Evolutionary conservation across 2,329 filamentous ascomycete genomes (phyloP).

Genomic region (Aaosphaeria pasadenensis): DNA sequence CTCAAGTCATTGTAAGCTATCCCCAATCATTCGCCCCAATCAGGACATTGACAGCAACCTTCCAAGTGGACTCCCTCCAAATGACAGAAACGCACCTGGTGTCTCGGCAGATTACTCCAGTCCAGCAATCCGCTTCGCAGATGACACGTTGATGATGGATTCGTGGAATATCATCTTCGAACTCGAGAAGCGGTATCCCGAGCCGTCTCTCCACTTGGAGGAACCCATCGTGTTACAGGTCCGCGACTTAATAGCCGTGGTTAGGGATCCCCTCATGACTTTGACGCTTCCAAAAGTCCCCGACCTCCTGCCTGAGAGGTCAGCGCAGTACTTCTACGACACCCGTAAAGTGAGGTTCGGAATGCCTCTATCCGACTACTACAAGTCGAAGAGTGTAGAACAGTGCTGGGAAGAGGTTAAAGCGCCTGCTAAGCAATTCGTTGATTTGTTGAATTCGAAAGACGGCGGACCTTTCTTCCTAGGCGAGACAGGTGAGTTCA

Average conservation of each 20-base stretch:
- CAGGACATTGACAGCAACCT: background rate
- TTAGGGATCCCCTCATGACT: constrained; percentile 13
- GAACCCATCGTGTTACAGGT: constrained; percentile 49
- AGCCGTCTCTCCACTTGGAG: constrained; percentile 58
- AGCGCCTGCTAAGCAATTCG: constrained; percentile 34
- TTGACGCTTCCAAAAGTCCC: constrained; percentile 43
- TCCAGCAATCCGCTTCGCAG: constrained; percentile 55
- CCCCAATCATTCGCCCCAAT: constrained; percentile 1
- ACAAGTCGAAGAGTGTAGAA: constrained; percentile 49
- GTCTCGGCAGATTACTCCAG: constrained; percentile 49
- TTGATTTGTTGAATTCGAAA: constrained; percentile 49
- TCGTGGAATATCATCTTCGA: constrained; percentile 57
- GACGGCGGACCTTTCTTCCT: constrained; percentile 60
- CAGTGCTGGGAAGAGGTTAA: constrained; percentile 48
- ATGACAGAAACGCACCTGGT: constrained; percentile 32
- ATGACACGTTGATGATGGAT: constrained; percentile 63
- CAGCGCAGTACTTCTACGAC: constrained; percentile 54
- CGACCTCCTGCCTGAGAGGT: constrained; percentile 51
- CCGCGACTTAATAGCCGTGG: constrained; percentile 35
- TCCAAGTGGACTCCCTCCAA: constrained; percentile 45
- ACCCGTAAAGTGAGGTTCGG: constrained; percentile 52
- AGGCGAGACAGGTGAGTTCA: constrained; percentile 49
- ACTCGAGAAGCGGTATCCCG: constrained; percentile 59
- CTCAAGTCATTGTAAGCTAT: constrained; percentile 53
- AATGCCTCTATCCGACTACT: constrained; percentile 52